Conservation (phyloP, 306 rosid genomes). For the Medicago arabica region DNA sequence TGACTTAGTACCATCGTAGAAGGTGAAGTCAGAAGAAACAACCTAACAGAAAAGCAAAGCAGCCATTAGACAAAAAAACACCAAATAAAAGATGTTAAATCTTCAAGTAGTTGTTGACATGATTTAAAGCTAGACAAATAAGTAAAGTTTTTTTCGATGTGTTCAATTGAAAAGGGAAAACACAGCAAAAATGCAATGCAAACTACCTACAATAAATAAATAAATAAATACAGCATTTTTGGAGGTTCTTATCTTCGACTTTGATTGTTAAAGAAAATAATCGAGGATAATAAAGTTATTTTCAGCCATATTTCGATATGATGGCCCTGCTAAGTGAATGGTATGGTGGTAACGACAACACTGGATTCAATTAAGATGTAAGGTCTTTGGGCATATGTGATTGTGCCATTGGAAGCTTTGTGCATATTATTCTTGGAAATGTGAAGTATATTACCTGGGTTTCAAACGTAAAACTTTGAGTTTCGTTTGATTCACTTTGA, state of each 20-base stretch:
- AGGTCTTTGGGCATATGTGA: constrained; percentile 6
- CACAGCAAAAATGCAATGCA: constrained; percentile 28
- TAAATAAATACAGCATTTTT: constrained; percentile 24
- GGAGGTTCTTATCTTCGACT: constrained; percentile 17
- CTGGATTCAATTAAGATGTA: constrained; percentile 1
- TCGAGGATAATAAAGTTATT: too few relatives aligned
- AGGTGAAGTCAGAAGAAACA: constrained; percentile 91
- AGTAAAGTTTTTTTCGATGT: neutral
- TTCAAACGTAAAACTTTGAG: constrained; percentile 91
- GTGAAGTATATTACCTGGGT: constrained; percentile 71
- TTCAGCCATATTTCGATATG: too few relatives aligned
- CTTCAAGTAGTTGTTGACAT: constrained; percentile 10
- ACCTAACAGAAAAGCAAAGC: constrained; percentile 58
- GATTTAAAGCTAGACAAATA: constrained; percentile 6
- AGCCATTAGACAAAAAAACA: constrained; percentile 36
- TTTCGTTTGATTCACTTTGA: constrained; percentile 54
- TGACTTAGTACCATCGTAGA: constrained; percentile 94
- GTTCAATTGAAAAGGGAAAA: neutral
- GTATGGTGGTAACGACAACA: too few relatives aligned
- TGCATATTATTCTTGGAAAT: constrained; percentile 23
- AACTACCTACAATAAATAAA: constrained; percentile 2
- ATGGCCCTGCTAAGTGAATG: too few relatives aligned
- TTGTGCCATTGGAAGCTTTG: constrained; percentile 1
- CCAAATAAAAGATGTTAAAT: constrained; percentile 13
- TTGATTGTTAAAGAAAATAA: constrained; percentile 5